Evolutionary conservation across 225 moss, liverwort and hornwort species (phyloP), one percentile per base, ranked within the genome.

Genomic region (Straminergon stramineum): DNA sequence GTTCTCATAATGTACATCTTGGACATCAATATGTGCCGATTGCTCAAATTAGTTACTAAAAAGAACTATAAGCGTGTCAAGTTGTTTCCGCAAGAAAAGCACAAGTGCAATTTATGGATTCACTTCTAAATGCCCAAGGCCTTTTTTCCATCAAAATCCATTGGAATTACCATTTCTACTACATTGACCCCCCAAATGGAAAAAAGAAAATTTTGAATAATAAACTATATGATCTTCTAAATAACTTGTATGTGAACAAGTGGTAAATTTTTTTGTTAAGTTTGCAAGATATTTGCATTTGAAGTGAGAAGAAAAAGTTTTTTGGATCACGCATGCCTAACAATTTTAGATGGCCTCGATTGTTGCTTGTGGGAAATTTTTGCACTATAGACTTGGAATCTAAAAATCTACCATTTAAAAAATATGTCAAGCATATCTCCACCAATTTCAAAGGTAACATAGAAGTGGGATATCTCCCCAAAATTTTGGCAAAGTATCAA

Each of bases 301-400:
- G 4, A 75, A 32, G 31, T 52, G 20, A 21, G 3, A 20, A 13
- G 0, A 15, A 41, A 20, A 11, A 4, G 6, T 7, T 52, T 13
- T 53, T 13, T 5, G 0, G 2, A 53, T 3, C 34, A 13, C 5
- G 5, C 22, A 13, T 13, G 5, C 0, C 3, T 0, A 22, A 21
- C 0, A 34, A 34, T 31, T 53, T 53, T 0, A 34, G 0, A 22
- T 77, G 52, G 7, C 7, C 4, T 52, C 52, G 2, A 76, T 1
- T 0, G 0, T 0, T 2, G 0, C 2, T 31, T 76, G 34, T 32
- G 2, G 21, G 12, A 75, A 19, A 4, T 13, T 52, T 32, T 52
- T 13, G 5, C 20, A 52, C 5, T 21, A 2, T 76, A 4, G 8
- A 21, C 13, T 52, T 76, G 5, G 5, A 76, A 34, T 32, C 21